Base-by-base conservation (phyloP, 176 grass and related monocot species). In the Eragrostis nindensis region DNA sequence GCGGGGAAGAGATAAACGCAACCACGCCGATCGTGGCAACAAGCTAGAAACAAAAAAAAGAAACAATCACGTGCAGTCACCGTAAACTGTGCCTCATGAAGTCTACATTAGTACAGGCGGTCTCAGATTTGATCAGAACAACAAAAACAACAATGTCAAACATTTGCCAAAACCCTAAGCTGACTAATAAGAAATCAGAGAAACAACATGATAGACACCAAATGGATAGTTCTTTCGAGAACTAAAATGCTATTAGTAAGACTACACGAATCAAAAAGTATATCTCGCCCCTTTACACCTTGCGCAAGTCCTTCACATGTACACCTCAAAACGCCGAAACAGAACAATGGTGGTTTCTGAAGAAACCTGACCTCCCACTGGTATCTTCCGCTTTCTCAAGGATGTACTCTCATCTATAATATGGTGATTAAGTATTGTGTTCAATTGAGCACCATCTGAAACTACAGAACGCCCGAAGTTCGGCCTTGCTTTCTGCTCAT, bases 401-500 rank as follows among this genome's bases (percentile, higher is more conserved):
- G 24, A 77, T 45, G 25, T 63, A 8, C 2, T n/a, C 49, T 59
- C 67, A 60, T 19, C 86, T 48, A 12, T 47, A 78, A 44, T 0
- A 15, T 21, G n/a, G 29, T 10, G 12, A 72, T 41, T 1, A 49
- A 52, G 79, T 73, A 13, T 0, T 18, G 17, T 3, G 18, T 79
- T 75, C 29, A 86, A n/a, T 75, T 21, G 43, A 80, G 36, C 12
- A 38, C 44, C 24, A 19, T 66, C 57, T 66, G 13, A 80, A 73
- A 57, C 38, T 71, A 25, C 13, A 80, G 1, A 32, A 68, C 30
- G 22, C 32, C 44, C 9, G 11, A 62, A 71, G 77, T 17, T 64
- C 27, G 11, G 70, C 8, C 44, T 70, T 43, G 44, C 1, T 6
- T 70, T 53, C 39, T 53, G 75, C 46, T 62, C 24, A 5, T 55